Evolutionary conservation across 148 eudicot species (phyloP).

Genomic region (Camellia sinensis): DNA sequence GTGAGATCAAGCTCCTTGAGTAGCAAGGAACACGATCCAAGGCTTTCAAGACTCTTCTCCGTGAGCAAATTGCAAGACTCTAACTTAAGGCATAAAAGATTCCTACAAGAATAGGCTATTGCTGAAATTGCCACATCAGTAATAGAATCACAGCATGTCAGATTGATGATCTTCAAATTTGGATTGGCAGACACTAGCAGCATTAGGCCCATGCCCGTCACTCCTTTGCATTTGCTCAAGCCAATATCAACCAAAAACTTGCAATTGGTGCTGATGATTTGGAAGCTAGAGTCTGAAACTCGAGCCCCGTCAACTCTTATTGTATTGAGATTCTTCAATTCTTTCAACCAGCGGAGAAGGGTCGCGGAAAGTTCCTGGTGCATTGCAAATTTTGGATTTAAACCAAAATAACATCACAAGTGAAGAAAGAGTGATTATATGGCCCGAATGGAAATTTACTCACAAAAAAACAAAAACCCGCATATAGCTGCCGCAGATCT

Average conservation of each 20-base stretch:
- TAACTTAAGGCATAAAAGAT: conserved; percentile 51
- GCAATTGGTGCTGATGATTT: conserved; percentile 40
- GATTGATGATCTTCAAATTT: conserved; percentile 49
- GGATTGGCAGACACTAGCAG: conserved; percentile 45
- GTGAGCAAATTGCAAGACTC: conserved; percentile 66
- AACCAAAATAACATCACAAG: background rate
- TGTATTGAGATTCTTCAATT: conserved; percentile 38
- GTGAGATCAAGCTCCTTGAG: conserved; percentile 83
- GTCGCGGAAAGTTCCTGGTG: conserved; percentile 59
- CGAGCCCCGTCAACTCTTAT: conserved; percentile 63
- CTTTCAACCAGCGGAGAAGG: conserved; percentile 36
- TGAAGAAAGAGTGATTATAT: background rate
- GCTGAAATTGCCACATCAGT: conserved; percentile 63
- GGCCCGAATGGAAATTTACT: conserved; percentile 31
- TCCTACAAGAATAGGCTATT: conserved; percentile 45
- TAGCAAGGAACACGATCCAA: conserved; percentile 44
- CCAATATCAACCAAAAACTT: conserved; percentile 52
- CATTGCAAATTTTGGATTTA: conserved; percentile 5
- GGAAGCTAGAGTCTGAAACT: conserved; percentile 42
- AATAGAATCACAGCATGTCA: conserved; percentile 63
- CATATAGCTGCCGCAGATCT: conserved; percentile 45
- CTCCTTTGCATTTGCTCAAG: conserved; percentile 71
- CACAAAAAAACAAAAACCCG: conserved; percentile 70
- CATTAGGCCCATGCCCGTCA: conserved; percentile 43
- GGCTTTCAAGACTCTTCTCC: conserved; percentile 49